Evolutionary conservation across 352 stramenopile genomes (phyloP), one percentile per base, ranked within the genome.

Genomic region (Phytophthora nicotianae): DNA sequence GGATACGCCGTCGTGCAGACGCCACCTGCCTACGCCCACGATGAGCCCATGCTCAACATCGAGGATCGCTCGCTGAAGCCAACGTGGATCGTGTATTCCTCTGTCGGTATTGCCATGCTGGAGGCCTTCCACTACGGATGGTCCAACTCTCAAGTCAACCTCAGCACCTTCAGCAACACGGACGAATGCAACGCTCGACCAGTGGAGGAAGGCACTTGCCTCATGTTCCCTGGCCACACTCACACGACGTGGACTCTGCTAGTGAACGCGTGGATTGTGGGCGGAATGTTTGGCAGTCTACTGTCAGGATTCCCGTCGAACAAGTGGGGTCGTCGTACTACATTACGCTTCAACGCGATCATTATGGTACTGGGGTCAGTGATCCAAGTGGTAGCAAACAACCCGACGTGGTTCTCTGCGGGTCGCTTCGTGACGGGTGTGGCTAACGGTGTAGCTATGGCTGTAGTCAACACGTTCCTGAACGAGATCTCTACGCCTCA

Each of bases 181-280:
- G 50, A 71, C 6, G 60, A 67, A 33, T 89, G 80, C 42, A 55
- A 75, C 5, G 75, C 61, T 0, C 60, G 61, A 5, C 80, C 75
- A 0, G 66, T 87, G 0, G 50, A 51, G 2, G 55, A 68, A 21
- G 75, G 72, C 50, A 83, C 72, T 21, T 89, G 80, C 64, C 43
- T 88, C 33, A 78, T 89, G 66, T 88, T 90, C 67, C 73, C 81
- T 2, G 75, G 73, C 8, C 81, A 89, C 62, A 71, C 77, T 2
- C 58, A 67, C 17, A 66, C 48, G 21, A 57, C 83, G 33, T 90
- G 81, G 81, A 81, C 65, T 14, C 74, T 73, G 13, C 60, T 83
- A 19, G 68, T 86, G 3, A 86, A 87, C 52, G 65, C 67, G 24
- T 89, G 79, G 79, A 75, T 89, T 55, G 60, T 86, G n/a, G 79